Evolutionary conservation across 2,329 filamentous ascomycete species (phyloP).

Genomic region (Tolypocladium inflatum): DNA sequence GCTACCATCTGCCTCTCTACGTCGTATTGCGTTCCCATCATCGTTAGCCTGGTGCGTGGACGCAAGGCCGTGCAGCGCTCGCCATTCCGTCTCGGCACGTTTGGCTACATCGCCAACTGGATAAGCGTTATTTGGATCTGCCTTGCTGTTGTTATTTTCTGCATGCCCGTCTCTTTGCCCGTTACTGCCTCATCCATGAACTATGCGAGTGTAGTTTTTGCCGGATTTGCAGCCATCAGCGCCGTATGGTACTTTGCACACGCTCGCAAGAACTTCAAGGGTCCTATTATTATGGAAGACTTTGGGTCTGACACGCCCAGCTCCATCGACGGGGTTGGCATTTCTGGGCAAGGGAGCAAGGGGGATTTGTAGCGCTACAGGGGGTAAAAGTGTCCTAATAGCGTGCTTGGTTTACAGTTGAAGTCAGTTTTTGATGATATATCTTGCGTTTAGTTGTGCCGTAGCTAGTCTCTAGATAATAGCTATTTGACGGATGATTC

Average conservation of each 20-base stretch:
- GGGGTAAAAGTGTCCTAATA: not conserved
- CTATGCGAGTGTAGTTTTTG: slow-evolving; percentile 59
- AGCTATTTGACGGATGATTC: not conserved
- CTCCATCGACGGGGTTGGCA: not conserved
- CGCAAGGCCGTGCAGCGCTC: slow-evolving; percentile 56
- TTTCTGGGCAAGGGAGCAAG: not conserved
- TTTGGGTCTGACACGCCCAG: not conserved
- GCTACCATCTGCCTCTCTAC: slow-evolving; percentile 70
- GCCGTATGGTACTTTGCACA: slow-evolving; percentile 53
- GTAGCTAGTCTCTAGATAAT: not conserved
- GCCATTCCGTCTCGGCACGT: slow-evolving; percentile 57
- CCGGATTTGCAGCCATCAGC: slow-evolving; percentile 50
- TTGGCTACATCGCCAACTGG: slow-evolving; percentile 60
- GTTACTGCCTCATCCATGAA: slow-evolving; percentile 53
- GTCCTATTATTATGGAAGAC: slow-evolving; percentile 32
- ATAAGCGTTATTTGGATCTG: slow-evolving; percentile 60
- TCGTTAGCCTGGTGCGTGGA: slow-evolving; percentile 60
- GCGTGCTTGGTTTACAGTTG: not conserved
- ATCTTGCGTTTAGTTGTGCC: no score
- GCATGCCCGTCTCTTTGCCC: slow-evolving; percentile 58
- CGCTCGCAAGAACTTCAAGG: slow-evolving; percentile 54
- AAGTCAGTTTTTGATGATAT: not conserved
- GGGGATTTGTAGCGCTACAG: not conserved
- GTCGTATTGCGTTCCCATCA: slow-evolving; percentile 66
- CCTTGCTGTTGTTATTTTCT: slow-evolving; percentile 63